Evolutionary conservation across 2,329 filamentous ascomycete genomes (phyloP).

Genomic region (Fusarium tanahbumbuense): DNA sequence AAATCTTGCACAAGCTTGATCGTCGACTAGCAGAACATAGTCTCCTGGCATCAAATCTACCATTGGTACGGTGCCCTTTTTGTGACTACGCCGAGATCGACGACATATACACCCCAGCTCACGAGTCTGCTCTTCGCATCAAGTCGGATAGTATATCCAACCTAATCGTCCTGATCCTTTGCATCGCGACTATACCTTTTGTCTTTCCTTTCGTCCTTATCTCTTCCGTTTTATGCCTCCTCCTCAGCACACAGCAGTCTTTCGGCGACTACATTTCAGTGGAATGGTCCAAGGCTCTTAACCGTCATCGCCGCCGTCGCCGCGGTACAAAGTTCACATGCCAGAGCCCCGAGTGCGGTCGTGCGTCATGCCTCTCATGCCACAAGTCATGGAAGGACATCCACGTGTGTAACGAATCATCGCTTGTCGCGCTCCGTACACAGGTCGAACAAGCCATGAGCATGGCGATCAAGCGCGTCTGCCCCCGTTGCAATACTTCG

Average conservation of each 20-base stretch:
- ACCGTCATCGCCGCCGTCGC: constrained; percentile 74
- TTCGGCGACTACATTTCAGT: constrained; percentile 56
- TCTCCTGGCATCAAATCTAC: constrained; percentile 77
- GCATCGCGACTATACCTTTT: constrained; percentile 66
- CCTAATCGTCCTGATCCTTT: constrained; percentile 62
- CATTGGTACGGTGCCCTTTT: constrained; percentile 87
- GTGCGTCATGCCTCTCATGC: constrained; percentile 83
- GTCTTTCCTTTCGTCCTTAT: constrained; percentile 64
- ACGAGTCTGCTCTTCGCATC: constrained; percentile 66
- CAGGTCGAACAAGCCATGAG: constrained; percentile 95
- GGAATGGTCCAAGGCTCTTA: constrained; percentile 70
- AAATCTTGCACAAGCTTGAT: constrained; percentile 80
- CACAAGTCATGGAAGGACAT: constrained; percentile 86
- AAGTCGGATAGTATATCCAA: constrained; percentile 63
- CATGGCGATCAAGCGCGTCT: constrained; percentile 93
- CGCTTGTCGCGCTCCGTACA: constrained; percentile 82
- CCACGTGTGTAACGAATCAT: constrained; percentile 89
- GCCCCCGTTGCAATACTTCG: constrained; percentile 87
- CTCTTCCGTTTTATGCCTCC: constrained; percentile 58
- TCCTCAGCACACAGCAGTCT: constrained; percentile 57
- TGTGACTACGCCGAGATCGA: constrained; percentile 93
- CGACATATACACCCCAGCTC: constrained; percentile 73
- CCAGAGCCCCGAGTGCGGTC: constrained; percentile 73
- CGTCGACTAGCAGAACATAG: constrained; percentile 81
- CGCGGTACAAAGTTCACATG: constrained; percentile 84